Evolutionary conservation across 371 early-diverging fungal species (phyloP).

Genomic region (Mucor saturninus): DNA sequence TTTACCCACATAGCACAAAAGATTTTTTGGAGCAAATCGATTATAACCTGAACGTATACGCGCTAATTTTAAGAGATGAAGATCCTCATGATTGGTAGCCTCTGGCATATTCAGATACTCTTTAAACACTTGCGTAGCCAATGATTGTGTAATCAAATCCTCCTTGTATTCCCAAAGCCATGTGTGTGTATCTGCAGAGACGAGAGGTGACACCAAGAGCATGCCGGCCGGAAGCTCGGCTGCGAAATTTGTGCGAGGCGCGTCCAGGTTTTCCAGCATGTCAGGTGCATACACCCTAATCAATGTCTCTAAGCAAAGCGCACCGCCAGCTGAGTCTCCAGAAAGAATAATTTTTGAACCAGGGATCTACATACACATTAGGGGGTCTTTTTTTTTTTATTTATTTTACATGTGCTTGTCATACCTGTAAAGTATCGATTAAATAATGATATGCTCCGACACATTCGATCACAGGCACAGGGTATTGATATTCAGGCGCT

Average conservation of each 20-base stretch:
- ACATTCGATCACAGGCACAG: conserved; percentile 46
- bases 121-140: conserved; percentile 23
- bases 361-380: conserved; percentile 9
- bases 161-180: conserved; percentile 29
- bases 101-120: conserved; percentile 39
- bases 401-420: background rate
- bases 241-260: conserved; percentile 21
- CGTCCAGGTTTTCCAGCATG: conserved; percentile 41
- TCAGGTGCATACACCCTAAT: conserved; percentile 45
- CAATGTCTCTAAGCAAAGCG: conserved; percentile 42
- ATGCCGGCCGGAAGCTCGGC: conserved; percentile 42
- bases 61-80: conserved; percentile 40
- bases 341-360: conserved; percentile 35
- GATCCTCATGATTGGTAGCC: conserved; percentile 23
- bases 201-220: conserved; percentile 45
- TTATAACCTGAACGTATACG: conserved; percentile 39
- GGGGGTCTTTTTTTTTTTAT: background rate
- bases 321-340: conserved; percentile 48
- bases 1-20: conserved; percentile 42
- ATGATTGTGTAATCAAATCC: conserved; percentile 23
- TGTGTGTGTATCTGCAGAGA: conserved; percentile 42
- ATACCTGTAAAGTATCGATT: conserved; percentile 30
- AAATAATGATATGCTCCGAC: conserved; percentile 49
- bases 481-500: conserved; percentile 49
- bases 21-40: conserved; percentile 35